Conservation (phyloP, 2,329 filamentous ascomycete genomes). For the Colletotrichum tropicicola region DNA sequence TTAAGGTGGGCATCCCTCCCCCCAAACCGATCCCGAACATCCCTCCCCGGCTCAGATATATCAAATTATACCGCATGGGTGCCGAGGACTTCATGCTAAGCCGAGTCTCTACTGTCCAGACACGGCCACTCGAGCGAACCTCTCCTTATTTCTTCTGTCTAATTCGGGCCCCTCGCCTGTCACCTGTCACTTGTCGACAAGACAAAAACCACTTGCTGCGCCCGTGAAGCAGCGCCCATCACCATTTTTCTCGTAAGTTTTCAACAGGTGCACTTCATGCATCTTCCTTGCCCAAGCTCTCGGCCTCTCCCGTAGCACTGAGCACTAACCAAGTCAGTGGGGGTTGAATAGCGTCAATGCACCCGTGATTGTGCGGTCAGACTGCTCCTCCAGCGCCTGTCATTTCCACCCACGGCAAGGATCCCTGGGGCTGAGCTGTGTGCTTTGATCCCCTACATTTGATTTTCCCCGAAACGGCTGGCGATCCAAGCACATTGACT, state of each 20-base stretch:
- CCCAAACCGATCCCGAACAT: slow-evolving; percentile 20
- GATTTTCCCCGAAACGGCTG: slow-evolving; percentile 21
- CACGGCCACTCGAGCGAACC: slow-evolving; percentile 8
- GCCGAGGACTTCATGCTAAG: slow-evolving; percentile 14
- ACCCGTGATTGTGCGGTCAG: slow-evolving; percentile 25
- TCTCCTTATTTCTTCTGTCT: slow-evolving; percentile 1
- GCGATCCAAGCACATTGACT: slow-evolving; percentile 27
- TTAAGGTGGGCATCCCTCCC: slow-evolving; percentile 22
- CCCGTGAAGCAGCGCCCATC: slow-evolving; percentile 3
- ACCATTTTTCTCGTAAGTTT: slow-evolving; percentile 19
- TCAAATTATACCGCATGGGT: background rate
- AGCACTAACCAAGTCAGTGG: slow-evolving; percentile 23
- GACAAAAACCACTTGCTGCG: background rate
- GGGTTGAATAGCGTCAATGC: slow-evolving; percentile 29
- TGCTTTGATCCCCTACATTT: slow-evolving; percentile 31
- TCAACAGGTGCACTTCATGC: slow-evolving; percentile 18
- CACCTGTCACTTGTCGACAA: slow-evolving; percentile 7
- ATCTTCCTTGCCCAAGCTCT: slow-evolving; percentile 24
- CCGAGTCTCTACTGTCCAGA: background rate
- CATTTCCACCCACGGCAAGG: slow-evolving; percentile 28
- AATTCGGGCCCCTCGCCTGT: background rate
- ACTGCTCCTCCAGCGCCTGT: slow-evolving; percentile 21
- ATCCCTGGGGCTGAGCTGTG: slow-evolving; percentile 25
- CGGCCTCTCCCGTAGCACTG: slow-evolving; percentile 12
- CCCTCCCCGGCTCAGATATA: slow-evolving; percentile 11